Conservation (phyloP, 345 rosid species). For the Eucalyptus dawsonii region DNA sequence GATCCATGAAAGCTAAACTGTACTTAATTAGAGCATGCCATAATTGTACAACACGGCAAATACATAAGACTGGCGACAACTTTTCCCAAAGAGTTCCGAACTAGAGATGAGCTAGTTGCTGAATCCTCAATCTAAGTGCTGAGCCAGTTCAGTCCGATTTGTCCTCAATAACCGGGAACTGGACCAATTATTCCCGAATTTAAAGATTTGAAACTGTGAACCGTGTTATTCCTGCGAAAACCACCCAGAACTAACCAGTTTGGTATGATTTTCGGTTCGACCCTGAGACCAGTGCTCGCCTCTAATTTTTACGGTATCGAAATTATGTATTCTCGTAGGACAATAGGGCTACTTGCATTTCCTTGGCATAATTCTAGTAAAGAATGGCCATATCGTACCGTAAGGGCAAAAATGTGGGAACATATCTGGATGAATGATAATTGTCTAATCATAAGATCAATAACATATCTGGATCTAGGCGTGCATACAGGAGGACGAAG, state of each 20-base stretch:
- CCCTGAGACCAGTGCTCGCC: fast-evolving
- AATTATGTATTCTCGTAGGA: too few relatives aligned
- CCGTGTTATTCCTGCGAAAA: fast-evolving
- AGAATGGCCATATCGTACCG: too few relatives aligned
- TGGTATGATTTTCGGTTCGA: fast-evolving
- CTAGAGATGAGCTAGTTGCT: too few relatives aligned
- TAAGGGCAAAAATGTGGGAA: not conserved
- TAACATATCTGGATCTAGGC: not conserved
- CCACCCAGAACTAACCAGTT: fast-evolving
- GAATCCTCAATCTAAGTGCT: too few relatives aligned
- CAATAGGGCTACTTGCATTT: too few relatives aligned
- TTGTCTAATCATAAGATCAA: too few relatives aligned
- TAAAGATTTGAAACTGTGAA: too few relatives aligned
- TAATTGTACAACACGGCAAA: too few relatives aligned
- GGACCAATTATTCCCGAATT: fast-evolving
- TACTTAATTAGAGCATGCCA: too few relatives aligned
- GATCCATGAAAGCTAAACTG: too few relatives aligned
- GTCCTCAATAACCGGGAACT: fast-evolving
- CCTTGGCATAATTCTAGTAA: too few relatives aligned
- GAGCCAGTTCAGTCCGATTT: too few relatives aligned
- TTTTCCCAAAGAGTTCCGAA: fast-evolving
- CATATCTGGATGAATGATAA: not conserved
- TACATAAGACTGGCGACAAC: fast-evolving
- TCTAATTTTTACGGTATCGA: fast-evolving
- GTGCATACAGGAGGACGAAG: not conserved